A percentile compares a stretch with the other conserved stretches of the same genome.
Evolutionary conservation across 495 filamentous ascomycete species (phyloP).

Genomic region (Penicillium canariense): DNA sequence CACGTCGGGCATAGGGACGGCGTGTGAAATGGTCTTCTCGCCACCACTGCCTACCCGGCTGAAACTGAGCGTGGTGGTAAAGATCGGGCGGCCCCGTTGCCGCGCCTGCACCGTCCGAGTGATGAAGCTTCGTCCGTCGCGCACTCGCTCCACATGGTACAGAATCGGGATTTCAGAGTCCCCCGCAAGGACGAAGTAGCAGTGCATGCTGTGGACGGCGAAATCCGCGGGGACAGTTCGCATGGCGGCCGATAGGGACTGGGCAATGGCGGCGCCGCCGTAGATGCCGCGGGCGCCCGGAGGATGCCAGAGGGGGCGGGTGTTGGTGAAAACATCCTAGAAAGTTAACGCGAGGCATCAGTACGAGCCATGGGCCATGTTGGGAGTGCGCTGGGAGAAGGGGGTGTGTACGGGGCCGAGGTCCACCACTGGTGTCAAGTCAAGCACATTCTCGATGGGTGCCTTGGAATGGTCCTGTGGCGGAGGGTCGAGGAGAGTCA

Average conservation of each 20-base stretch:
- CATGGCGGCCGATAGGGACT: constrained; percentile 85
- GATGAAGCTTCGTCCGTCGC: constrained; percentile 85
- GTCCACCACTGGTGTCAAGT: constrained; percentile 75
- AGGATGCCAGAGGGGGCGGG: constrained; percentile 84
- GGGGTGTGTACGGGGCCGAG: constrained; percentile 66
- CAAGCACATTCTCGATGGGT: constrained; percentile 82
- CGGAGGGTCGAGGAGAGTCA: constrained; percentile 77
- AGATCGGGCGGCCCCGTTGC: constrained; percentile 85
- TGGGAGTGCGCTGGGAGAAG: background rate
- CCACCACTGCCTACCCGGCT: constrained; percentile 68
- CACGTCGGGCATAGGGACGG: constrained; percentile 32
- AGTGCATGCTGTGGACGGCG: constrained; percentile 92
- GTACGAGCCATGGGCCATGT: constrained; percentile 8
- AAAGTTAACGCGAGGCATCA: too few species aligned
- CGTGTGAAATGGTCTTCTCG: constrained; percentile 51
- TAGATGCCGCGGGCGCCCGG: constrained; percentile 89
- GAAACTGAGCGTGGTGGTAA: constrained; percentile 92
- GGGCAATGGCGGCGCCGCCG: constrained; percentile 89
- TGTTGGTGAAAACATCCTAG: constrained; percentile 90
- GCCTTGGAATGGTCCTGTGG: constrained; percentile 69
- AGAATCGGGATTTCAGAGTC: constrained; percentile 80
- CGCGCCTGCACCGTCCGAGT: constrained; percentile 94
- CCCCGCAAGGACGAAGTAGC: constrained; percentile 95
- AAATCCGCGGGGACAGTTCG: constrained; percentile 78
- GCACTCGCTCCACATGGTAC: constrained; percentile 89